Evolutionary conservation across 495 filamentous ascomycete species (phyloP), one percentile per base, ranked within the genome.

Genomic region (Echria macrotheca): DNA sequence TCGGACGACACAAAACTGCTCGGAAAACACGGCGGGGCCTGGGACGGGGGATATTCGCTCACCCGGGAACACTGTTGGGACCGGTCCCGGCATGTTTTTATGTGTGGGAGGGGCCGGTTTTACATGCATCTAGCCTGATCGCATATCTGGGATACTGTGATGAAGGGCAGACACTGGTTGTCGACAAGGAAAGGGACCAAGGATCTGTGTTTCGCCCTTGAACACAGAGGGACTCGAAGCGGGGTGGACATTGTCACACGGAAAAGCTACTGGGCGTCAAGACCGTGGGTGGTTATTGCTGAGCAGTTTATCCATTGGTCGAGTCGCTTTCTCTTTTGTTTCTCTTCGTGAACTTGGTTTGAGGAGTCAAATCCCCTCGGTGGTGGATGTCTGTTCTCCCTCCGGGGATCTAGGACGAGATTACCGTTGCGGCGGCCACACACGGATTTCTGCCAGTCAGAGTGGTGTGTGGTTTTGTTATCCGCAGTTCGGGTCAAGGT

Each of bases 111-210:
- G 44, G 47, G 52, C 43, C 54, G 36, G 24, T 32, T 41, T 21
- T 58, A 46, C 49, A 56, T 56, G 24, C 55, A 65, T 68, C 62
- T 65, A 69, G 59, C 61, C 57, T 49, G 44, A 47, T 44, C 50
- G 50, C 60, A 53, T 66, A 67, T 66, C 64, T 52, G 71, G 57
- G 55, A 68, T 70, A 59, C 46, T 50, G 51, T 60, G 54, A 32
- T 58, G 53, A 48, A 54, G 62, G 41, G 69, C 65, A 57, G 65
- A 66, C 70, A 69, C 70, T 69, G 68, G 68, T 57, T 73, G 71
- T 70, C 68, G 63, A 64, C 54, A 67, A 60, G n/a, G n/a, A n/a
- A n/a, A n/a, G n/a, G n/a, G 49, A 63, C 53, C 59, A 56, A 63
- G 66, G 61, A 32, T 26, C 55, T 57, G 55, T 42, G 29, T 28